phyloP scores from a whole-genome alignment of 495 filamentous ascomycete species.

The Melanomma pulvis-pyrius region DNA sequence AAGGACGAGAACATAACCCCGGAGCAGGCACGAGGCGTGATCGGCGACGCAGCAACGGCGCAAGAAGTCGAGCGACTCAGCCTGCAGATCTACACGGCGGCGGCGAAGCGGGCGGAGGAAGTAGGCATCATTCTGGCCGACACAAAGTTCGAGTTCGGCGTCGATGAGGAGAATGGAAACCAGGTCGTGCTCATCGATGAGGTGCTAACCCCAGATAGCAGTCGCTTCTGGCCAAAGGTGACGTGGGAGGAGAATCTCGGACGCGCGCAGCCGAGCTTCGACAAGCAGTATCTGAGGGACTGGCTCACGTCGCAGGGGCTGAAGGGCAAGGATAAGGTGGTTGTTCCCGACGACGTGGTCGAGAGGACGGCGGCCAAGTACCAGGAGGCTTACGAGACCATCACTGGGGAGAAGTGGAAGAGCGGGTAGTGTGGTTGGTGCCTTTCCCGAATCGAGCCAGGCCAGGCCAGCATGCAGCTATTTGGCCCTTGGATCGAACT shows the following conservation, averaged over 20 bases:
- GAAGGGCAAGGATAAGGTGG: conserved; percentile 69
- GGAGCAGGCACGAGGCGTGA: conserved; percentile 65
- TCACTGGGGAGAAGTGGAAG: conserved; percentile 57
- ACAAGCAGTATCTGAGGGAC: conserved; percentile 89
- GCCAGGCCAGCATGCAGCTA: too few relatives aligned
- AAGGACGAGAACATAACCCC: conserved; percentile 92
- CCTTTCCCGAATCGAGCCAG: too few relatives aligned
- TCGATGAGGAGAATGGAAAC: conserved; percentile 68
- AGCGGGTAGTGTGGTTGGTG: too few relatives aligned
- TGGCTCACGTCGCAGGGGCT: conserved; percentile 76
- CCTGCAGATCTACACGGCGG: conserved; percentile 65
- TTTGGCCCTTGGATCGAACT: too few relatives aligned
- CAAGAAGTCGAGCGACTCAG: conserved; percentile 71
- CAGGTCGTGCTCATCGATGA: conserved; percentile 88
- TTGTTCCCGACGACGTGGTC: conserved; percentile 67
- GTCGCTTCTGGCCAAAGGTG: conserved; percentile 83
- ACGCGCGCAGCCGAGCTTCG: conserved; percentile 75
- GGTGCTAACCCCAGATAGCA: conserved; percentile 73
- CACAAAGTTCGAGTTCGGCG: conserved; percentile 81
- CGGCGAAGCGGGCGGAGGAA: conserved; percentile 65
- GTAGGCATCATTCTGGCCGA: conserved; percentile 90
- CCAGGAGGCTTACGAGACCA: conserved; percentile 67
- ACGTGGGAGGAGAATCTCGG: conserved; percentile 66
- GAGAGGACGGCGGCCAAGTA: conserved; percentile 67
- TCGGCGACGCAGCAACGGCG: conserved; percentile 75